Evolutionary conservation across 305 asterid species (phyloP).

Genomic region (Fraxinus floribunda): DNA sequence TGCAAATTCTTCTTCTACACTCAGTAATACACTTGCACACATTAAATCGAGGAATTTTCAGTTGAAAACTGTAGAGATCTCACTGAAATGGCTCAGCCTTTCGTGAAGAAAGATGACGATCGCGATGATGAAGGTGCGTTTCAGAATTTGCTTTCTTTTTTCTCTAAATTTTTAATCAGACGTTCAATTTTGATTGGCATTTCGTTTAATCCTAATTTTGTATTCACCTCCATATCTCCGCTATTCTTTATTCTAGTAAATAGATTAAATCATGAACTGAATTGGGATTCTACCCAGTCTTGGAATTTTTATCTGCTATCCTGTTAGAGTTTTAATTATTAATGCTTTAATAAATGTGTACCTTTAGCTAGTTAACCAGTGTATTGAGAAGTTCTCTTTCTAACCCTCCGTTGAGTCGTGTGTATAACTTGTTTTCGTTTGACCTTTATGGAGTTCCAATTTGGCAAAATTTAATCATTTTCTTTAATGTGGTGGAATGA

Average conservation of each 20-base stretch:
- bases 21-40: neutral
- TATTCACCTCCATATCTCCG: slow-evolving; percentile 6
- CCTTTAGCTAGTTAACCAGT: neutral
- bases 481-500: neutral
- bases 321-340: neutral
- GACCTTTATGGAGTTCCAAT: neutral
- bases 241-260: neutral
- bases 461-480: neutral
- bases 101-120: slow-evolving; percentile 90
- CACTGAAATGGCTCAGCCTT: slow-evolving; percentile 73
- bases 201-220: neutral
- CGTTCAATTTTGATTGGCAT: neutral
- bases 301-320: neutral
- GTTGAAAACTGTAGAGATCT: slow-evolving; percentile 27
- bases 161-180: neutral
- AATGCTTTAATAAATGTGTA: neutral
- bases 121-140: slow-evolving; percentile 82
- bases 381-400: neutral
- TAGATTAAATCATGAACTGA: neutral
- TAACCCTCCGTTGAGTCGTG: neutral
- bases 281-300: neutral
- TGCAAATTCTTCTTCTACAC: slow-evolving; percentile 26
- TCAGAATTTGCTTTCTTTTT: neutral
- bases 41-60: slow-evolving; percentile 3
- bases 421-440: neutral